Conservation (phyloP, 2,329 filamentous ascomycete species). For the Macrophomina phaseolina region DNA sequence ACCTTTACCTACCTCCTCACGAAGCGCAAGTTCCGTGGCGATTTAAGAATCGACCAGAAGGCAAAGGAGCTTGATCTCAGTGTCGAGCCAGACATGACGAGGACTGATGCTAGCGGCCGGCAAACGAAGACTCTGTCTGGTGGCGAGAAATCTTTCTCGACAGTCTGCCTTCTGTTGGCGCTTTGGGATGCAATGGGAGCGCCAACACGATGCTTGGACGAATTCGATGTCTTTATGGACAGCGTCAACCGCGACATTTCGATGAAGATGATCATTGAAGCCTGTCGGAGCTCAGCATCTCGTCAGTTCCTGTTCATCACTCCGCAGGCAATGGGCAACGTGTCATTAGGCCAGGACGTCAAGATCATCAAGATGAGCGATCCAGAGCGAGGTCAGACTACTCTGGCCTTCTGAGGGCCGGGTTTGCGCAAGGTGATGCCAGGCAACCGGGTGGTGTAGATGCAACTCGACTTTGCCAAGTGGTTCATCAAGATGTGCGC, state of each 20-base stretch:
- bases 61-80: slow-evolving; percentile 77
- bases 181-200: slow-evolving; percentile 99
- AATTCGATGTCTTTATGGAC: slow-evolving; percentile 99
- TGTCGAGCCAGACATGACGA: slow-evolving; percentile 72
- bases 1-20: slow-evolving; percentile 88
- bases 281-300: slow-evolving; percentile 84
- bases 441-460: background rate
- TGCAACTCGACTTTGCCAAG: too few species aligned
- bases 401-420: slow-evolving; percentile 40
- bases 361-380: slow-evolving; percentile 72
- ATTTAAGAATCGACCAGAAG: slow-evolving; percentile 77
- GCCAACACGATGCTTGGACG: slow-evolving; percentile 90
- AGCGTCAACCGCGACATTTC: slow-evolving; percentile 92
- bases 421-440: background rate
- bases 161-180: slow-evolving; percentile 87
- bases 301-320: slow-evolving; percentile 97
- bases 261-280: slow-evolving; percentile 90
- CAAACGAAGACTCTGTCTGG: slow-evolving; percentile 92
- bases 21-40: slow-evolving; percentile 87
- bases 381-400: slow-evolving; percentile 58
- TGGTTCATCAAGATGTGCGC: too few species aligned
- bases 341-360: slow-evolving; percentile 70
- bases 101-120: slow-evolving; percentile 71
- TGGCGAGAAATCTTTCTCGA: slow-evolving; percentile 97
- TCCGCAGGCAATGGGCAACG: slow-evolving; percentile 75